Conservation (phyloP, 805 yeast genomes). For the Monosporozyma unispora region DNA sequence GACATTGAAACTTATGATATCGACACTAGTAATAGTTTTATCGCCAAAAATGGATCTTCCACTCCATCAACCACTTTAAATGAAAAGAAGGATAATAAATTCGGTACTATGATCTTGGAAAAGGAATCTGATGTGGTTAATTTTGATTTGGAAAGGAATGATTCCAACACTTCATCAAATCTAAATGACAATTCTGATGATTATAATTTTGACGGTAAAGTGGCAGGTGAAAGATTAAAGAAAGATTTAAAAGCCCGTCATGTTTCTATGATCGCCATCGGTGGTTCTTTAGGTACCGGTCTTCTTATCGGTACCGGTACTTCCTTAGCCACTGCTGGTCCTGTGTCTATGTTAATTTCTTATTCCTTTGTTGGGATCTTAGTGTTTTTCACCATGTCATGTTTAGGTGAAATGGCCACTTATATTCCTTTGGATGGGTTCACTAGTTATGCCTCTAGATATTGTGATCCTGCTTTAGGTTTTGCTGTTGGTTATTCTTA, state of each 20-base stretch:
- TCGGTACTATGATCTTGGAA: not conserved
- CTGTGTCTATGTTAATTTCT: slow-evolving; percentile 43
- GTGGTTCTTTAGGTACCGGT: slow-evolving; percentile 81
- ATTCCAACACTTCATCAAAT: not conserved
- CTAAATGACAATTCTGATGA: not conserved
- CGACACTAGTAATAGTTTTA: not conserved
- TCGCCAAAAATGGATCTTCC: not conserved
- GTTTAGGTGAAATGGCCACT: slow-evolving; percentile 62
- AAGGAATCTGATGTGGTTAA: slow-evolving; percentile 4
- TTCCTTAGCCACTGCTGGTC: slow-evolving; percentile 65
- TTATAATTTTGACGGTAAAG: slow-evolving; percentile 11
- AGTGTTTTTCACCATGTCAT: slow-evolving; percentile 61
- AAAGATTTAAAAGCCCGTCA: slow-evolving; percentile 43
- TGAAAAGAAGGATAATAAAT: not conserved
- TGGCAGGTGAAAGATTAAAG: slow-evolving; percentile 13
- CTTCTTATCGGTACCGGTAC: slow-evolving; percentile 68
- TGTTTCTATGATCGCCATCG: slow-evolving; percentile 67
- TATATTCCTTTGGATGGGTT: slow-evolving; percentile 62
- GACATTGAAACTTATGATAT: slow-evolving; percentile 2
- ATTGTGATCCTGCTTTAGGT: slow-evolving; percentile 41
- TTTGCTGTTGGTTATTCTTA: slow-evolving; percentile 40
- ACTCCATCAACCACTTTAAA: not conserved
- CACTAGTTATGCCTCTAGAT: slow-evolving; percentile 46
- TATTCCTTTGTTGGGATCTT: slow-evolving; percentile 63
- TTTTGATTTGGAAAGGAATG: slow-evolving; percentile 5